Evolutionary conservation across 2,329 filamentous ascomycete species (phyloP).

Genomic region (Penicillium capsulatum): DNA sequence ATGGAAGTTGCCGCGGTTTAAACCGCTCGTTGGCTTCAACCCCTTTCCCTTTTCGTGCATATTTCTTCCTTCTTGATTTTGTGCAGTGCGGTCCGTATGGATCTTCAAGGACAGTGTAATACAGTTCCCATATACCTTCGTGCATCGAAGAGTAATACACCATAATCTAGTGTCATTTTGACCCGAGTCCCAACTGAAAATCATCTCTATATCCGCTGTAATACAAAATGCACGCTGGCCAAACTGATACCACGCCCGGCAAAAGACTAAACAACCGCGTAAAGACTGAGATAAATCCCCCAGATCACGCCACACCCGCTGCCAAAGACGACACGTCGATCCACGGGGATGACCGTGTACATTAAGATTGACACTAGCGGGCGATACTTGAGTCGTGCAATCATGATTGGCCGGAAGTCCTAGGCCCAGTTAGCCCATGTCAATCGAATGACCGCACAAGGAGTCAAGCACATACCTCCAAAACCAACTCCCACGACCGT

Average conservation of each 20-base stretch:
- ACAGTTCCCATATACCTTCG: constrained; percentile 7
- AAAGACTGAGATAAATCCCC: constrained; percentile 70
- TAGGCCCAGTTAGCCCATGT: constrained; percentile 12
- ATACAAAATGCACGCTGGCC: background rate
- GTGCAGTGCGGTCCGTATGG: background rate
- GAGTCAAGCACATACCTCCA: constrained; percentile 27
- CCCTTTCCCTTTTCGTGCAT: constrained; percentile 12
- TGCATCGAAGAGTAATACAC: constrained; percentile 3
- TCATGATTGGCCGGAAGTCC: constrained; percentile 62
- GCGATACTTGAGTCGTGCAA: constrained; percentile 69
- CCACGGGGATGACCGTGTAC: constrained; percentile 67
- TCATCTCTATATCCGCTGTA: constrained; percentile 4
- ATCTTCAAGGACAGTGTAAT: constrained; percentile 3
- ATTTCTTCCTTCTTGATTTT: constrained; percentile 8
- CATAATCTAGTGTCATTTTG: background rate
- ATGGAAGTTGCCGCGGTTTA: constrained; percentile 11
- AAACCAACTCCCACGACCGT: constrained; percentile 27
- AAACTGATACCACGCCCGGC: background rate
- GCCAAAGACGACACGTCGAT: constrained; percentile 66
- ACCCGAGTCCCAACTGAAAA: background rate
- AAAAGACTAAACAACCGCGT: constrained; percentile 41
- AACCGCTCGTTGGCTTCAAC: constrained; percentile 2
- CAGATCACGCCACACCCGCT: constrained; percentile 67
- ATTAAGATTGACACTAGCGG: constrained; percentile 66
- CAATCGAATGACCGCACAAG: too few species aligned